phyloP scores from a whole-genome alignment of 768 basidiomycete genomes.

The Mycena galopus region DNA sequence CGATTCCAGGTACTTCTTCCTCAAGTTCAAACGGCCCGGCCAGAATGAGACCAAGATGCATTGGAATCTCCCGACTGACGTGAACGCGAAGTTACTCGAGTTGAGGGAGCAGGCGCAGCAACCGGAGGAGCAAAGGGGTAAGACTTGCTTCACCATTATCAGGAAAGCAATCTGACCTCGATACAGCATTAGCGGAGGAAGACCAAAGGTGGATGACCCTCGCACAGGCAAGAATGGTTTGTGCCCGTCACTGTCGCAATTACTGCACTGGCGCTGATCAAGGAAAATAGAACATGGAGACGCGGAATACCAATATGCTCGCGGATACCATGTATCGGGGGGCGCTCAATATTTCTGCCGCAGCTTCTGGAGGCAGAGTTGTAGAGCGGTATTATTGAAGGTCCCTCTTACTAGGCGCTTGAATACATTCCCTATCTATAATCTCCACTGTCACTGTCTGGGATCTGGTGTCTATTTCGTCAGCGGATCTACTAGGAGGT shows the following conservation, averaged over 20 bases:
- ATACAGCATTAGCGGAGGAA: conserved; percentile 3
- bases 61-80: conserved; percentile 24
- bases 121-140: conserved; percentile 15
- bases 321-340: background rate
- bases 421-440: no score
- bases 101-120: conserved; percentile 1
- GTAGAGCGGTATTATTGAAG: conserved; percentile 13
- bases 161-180: background rate
- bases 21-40: conserved; percentile 23
- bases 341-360: conserved; percentile 3
- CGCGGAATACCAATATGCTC: conserved; percentile 11
- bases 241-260: background rate
- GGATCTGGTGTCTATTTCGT: no score
- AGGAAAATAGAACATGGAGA: background rate
- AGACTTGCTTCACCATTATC: background rate
- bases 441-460: no score
- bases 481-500: no score
- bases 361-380: conserved; percentile 7
- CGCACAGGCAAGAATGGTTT: conserved; percentile 12
- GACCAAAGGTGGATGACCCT: conserved; percentile 15
- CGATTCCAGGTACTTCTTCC: conserved; percentile 23
- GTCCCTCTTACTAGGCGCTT: no score
- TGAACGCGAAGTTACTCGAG: conserved; percentile 9
- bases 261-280: background rate
- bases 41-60: conserved; percentile 12